Percentiles rank a stretch among this genome's conserved stretches.
Conservation (phyloP, 495 filamentous ascomycete genomes). For the Daldinia caldariorum region DNA sequence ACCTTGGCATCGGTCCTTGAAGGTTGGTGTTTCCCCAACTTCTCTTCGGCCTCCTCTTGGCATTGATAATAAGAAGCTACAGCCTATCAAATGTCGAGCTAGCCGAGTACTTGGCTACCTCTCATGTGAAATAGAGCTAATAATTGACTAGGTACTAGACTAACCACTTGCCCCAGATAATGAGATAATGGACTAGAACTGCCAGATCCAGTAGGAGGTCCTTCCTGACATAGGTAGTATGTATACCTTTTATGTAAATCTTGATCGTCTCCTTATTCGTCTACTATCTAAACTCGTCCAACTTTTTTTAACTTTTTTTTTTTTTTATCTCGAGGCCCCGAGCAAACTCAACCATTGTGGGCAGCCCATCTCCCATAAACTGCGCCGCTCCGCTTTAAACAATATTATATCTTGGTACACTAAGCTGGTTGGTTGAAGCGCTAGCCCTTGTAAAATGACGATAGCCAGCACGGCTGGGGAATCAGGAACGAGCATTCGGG, state of each 20-base stretch:
- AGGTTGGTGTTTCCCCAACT: constrained; percentile 9
- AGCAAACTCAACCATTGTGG: constrained; percentile 14
- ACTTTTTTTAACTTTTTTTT: no score
- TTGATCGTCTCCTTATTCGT: constrained; percentile 14
- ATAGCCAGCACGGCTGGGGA: constrained; percentile 39
- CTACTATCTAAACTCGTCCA: constrained; percentile 14
- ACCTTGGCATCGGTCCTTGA: constrained; percentile 19
- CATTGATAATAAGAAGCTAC: constrained; percentile 16
- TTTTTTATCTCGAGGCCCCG: constrained; percentile 11
- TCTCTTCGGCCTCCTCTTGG: constrained; percentile 26
- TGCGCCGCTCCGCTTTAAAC: constrained; percentile 22
- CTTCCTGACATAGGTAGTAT: background rate
- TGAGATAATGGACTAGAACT: constrained; percentile 10
- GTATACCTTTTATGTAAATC: no score
- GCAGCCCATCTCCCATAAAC: constrained; percentile 22
- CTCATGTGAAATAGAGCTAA: background rate
- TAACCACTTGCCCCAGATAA: constrained; percentile 14
- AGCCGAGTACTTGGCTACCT: no score
- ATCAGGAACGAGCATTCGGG: constrained; percentile 30
- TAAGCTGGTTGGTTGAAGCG: constrained; percentile 27
- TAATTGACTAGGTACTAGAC: constrained; percentile 1
- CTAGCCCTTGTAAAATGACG: constrained; percentile 29
- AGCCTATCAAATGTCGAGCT: constrained; percentile 25
- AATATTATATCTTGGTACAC: constrained; percentile 12
- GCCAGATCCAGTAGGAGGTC: constrained; percentile 32